These are phyloP conservation scores for Penicillium sp. DNA, from an alignment of 2,329 filamentous ascomycete genomes.

Conservation along the genomic window DNA sequence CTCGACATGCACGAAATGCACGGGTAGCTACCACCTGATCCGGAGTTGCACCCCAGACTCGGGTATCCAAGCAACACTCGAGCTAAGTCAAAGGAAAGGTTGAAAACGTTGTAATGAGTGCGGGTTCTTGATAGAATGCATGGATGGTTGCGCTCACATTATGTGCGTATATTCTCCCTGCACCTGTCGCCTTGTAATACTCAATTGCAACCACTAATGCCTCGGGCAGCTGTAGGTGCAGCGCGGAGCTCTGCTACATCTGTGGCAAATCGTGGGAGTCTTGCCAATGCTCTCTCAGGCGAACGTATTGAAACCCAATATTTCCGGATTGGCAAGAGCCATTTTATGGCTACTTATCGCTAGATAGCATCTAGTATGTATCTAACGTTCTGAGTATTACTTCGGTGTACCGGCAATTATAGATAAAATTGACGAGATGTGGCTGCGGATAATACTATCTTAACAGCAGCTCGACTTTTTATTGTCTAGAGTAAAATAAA, in stretches of 20 bases:
- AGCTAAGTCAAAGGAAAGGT: background rate
- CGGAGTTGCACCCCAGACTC: background rate
- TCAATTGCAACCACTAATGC: background rate
- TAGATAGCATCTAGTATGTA: too few species aligned
- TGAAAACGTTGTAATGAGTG: background rate
- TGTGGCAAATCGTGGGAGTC: constrained; percentile 10
- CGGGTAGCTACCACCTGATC: background rate
- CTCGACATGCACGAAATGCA: background rate
- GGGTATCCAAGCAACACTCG: background rate
- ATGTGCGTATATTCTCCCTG: background rate
- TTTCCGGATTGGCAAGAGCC: background rate
- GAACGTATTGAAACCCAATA: background rate
- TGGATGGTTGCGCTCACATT: background rate
- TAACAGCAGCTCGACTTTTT: background rate
- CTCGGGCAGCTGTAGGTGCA: constrained; percentile 10
- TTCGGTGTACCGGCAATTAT: too few species aligned
- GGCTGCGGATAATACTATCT: too few species aligned
- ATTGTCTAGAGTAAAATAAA: background rate
- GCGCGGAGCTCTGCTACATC: constrained; percentile 14
- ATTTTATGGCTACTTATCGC: too few species aligned
- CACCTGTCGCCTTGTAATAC: background rate
- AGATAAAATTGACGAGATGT: too few species aligned
- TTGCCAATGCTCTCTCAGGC: background rate
- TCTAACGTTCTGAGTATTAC: too few species aligned
- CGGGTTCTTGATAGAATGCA: background rate